A percentile compares a stretch with the other conserved stretches of the same genome.
phyloP scores from a whole-genome alignment of 225 moss, liverwort and hornwort genomes.

The Polytrichum formosum region DNA sequence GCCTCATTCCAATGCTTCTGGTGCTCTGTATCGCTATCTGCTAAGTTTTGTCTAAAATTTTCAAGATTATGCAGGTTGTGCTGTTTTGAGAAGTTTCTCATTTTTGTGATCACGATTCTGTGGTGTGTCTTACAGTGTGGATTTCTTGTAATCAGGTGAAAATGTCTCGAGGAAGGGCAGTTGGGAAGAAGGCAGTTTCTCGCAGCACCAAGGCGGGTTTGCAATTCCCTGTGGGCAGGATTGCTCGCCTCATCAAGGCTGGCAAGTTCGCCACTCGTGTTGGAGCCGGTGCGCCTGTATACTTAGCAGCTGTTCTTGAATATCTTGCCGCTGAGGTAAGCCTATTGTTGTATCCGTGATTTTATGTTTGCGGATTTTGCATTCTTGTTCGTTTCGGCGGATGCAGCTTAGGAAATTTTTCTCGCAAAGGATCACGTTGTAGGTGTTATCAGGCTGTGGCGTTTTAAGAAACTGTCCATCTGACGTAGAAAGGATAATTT shows the following conservation, averaged over 20 bases:
- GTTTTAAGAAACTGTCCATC: no score
- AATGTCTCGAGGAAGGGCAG: slow-evolving; percentile 39
- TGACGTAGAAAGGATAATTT: no score
- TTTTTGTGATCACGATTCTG: neutral
- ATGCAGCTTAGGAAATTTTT: no score
- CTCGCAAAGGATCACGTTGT: no score
- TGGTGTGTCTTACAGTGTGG: neutral
- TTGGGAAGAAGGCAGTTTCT: slow-evolving; percentile 37
- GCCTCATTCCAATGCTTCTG: neutral
- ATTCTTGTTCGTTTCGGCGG: no score
- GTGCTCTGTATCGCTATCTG: neutral
- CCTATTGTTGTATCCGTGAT: no score
- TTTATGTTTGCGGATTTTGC: no score
- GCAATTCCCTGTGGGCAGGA: slow-evolving; percentile 31
- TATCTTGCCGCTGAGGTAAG: slow-evolving; percentile 37
- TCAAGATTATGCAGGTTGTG: neutral
- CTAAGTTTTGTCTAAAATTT: neutral
- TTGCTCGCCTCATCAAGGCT: slow-evolving; percentile 38
- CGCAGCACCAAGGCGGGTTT: slow-evolving; percentile 39
- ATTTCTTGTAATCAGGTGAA: neutral
- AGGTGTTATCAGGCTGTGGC: no score
- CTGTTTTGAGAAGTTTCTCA: neutral
- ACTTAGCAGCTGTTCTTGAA: slow-evolving; percentile 34
- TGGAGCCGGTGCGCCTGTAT: slow-evolving; percentile 33
- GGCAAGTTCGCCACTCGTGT: slow-evolving; percentile 39